A percentile compares a stretch with the other conserved stretches of the same genome.
phyloP scores from a whole-genome alignment of 345 rosid genomes.

The Microthlaspi erraticum region DNA sequence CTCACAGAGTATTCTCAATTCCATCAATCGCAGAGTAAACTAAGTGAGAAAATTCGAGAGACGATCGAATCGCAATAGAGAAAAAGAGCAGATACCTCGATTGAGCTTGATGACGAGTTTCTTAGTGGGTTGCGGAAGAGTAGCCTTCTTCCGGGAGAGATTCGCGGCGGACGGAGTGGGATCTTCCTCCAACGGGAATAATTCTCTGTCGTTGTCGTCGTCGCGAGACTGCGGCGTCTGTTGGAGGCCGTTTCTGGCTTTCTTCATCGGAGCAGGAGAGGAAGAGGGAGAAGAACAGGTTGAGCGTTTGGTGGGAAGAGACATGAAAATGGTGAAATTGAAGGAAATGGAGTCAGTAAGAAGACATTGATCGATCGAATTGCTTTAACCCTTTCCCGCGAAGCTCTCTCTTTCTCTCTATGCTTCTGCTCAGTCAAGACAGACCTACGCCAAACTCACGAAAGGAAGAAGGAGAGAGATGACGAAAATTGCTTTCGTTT shows the following conservation, averaged over 20 bases:
- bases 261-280: conserved; percentile 27
- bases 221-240: conserved; percentile 33
- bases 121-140: conserved; percentile 72
- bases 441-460: conserved; percentile 23
- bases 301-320: conserved; percentile 77
- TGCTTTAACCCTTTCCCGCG: conserved; percentile 20
- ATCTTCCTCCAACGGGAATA: conserved; percentile 48
- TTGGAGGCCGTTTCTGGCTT: conserved; percentile 53
- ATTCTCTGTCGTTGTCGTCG: conserved; percentile 49
- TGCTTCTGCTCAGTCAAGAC: not conserved
- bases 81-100: conserved; percentile 53
- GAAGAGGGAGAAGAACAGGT: conserved; percentile 31
- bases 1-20: not conserved
- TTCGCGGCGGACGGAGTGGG: conserved; percentile 51
- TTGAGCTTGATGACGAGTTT: conserved; percentile 74
- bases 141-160: conserved; percentile 75
- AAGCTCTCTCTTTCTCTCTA: conserved; percentile 2
- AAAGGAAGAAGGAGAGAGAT: conserved; percentile 1
- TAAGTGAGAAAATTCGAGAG: not conserved
- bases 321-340: conserved; percentile 49
- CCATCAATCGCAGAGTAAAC: not conserved
- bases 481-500: not conserved
- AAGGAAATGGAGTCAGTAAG: conserved; percentile 6
- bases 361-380: conserved; percentile 28
- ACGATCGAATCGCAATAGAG: not conserved